Evolutionary conservation across 371 early-diverging fungal species (phyloP).

Genomic region (Lichtheimia ornata): DNA sequence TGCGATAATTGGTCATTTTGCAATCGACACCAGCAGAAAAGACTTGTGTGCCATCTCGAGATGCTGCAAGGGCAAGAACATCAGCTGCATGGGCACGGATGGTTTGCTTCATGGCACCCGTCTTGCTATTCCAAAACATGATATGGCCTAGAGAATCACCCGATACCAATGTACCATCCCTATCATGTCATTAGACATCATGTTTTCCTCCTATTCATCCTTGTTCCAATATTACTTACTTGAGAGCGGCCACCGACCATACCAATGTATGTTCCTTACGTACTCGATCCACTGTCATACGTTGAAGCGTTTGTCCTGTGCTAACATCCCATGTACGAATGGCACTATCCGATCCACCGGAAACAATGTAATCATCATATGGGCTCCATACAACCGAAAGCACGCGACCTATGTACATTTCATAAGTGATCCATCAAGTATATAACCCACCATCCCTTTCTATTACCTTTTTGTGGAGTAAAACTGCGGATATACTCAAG

Average conservation of each 20-base stretch:
- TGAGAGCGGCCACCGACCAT: slow-evolving; percentile 58
- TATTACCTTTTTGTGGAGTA: slow-evolving; percentile 65
- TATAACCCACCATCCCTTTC: background rate
- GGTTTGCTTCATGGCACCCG: slow-evolving; percentile 69
- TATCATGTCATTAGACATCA: slow-evolving; percentile 11
- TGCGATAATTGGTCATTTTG: slow-evolving; percentile 72
- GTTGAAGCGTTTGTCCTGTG: slow-evolving; percentile 58
- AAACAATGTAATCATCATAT: slow-evolving; percentile 70
- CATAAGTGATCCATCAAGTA: background rate
- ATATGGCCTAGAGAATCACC: slow-evolving; percentile 92
- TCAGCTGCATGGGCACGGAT: slow-evolving; percentile 84
- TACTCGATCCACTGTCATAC: slow-evolving; percentile 76
- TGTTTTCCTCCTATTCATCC: background rate
- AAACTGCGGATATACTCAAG: slow-evolving; percentile 71
- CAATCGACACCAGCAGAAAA: slow-evolving; percentile 93
- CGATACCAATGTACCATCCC: slow-evolving; percentile 76
- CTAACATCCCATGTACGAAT: slow-evolving; percentile 75
- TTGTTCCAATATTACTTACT: slow-evolving; percentile 35
- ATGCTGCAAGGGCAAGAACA: slow-evolving; percentile 80
- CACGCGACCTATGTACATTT: slow-evolving; percentile 55
- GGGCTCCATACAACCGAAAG: slow-evolving; percentile 86
- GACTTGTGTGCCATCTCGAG: slow-evolving; percentile 65
- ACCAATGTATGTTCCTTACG: slow-evolving; percentile 62
- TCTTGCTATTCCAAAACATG: slow-evolving; percentile 81
- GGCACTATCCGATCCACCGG: slow-evolving; percentile 84